These are phyloP conservation scores for Raphanus hybrid DNA, from an alignment of 441 rosid genomes.

Conservation along the genomic window DNA sequence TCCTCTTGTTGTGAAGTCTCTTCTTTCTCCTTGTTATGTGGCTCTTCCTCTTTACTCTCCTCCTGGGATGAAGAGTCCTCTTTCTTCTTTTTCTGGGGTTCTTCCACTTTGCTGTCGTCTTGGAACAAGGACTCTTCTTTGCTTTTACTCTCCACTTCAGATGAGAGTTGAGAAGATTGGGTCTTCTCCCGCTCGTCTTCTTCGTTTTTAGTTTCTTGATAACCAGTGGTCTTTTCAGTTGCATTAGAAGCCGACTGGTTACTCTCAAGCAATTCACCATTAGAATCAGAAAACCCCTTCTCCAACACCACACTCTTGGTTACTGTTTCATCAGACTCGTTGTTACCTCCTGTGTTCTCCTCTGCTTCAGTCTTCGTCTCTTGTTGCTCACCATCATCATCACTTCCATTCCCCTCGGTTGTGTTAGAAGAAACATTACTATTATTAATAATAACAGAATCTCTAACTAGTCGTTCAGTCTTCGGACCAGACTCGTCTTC, in stretches of 20 bases:
- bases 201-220: constrained; percentile 38
- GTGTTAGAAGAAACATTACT: constrained; percentile 33
- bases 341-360: constrained; percentile 40
- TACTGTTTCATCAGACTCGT: constrained; percentile 26
- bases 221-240: constrained; percentile 45
- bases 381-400: constrained; percentile 42
- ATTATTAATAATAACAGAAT: constrained; percentile 36
- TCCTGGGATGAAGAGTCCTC: constrained; percentile 8
- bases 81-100: not conserved
- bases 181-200: constrained; percentile 26
- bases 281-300: constrained; percentile 43
- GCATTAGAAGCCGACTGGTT: constrained; percentile 47
- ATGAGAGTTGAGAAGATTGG: constrained; percentile 18
- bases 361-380: constrained; percentile 41
- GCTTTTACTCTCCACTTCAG: constrained; percentile 25
- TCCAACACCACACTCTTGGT: constrained; percentile 34
- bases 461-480: constrained; percentile 39
- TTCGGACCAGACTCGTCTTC: constrained; percentile 52
- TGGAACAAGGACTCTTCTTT: constrained; percentile 3
- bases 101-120: not conserved
- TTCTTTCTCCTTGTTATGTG: not conserved
- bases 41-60: not conserved
- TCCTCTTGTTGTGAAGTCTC: not conserved
- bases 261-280: constrained; percentile 53
- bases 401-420: constrained; percentile 37